A percentile compares a stretch with the other conserved stretches of the same genome.
Evolutionary conservation across 129 eudicot species (phyloP).

Genomic region (Daucus carota): DNA sequence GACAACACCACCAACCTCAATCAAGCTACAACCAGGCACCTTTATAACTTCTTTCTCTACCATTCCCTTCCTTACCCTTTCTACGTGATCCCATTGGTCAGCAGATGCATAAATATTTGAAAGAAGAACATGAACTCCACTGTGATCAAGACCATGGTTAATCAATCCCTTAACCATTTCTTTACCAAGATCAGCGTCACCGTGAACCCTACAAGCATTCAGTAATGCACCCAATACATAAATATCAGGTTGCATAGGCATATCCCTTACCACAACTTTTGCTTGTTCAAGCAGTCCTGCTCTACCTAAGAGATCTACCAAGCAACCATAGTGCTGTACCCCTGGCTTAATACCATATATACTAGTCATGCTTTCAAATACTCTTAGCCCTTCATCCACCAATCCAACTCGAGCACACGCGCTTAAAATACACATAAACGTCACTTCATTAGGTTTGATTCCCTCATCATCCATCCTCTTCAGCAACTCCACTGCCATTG

Average conservation of each 20-base stretch:
- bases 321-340: conserved; percentile 59
- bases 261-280: conserved; percentile 28
- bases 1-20: conserved; percentile 46
- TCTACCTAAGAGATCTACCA: conserved; percentile 66
- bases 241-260: conserved; percentile 67
- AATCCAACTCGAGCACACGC: conserved; percentile 63
- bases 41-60: conserved; percentile 44
- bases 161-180: conserved; percentile 35
- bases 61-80: conserved; percentile 51
- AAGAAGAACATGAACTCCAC: conserved; percentile 63
- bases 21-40: conserved; percentile 60
- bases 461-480: conserved; percentile 47
- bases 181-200: conserved; percentile 38
- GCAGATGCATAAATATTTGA: conserved; percentile 66
- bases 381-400: conserved; percentile 45
- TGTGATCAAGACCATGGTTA: conserved; percentile 29
- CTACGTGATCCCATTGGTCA: conserved; percentile 59
- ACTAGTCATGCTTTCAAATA: conserved; percentile 41
- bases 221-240: conserved; percentile 61
- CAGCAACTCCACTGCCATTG: conserved; percentile 32
- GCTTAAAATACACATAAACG: conserved; percentile 44
- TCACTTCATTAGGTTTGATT: conserved; percentile 53
- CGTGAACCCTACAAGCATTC: conserved; percentile 58
- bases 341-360: conserved; percentile 48
- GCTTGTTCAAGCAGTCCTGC: conserved; percentile 62